Conservation (phyloP, 441 rosid genomes). For the Adansonia rubrostipa region DNA sequence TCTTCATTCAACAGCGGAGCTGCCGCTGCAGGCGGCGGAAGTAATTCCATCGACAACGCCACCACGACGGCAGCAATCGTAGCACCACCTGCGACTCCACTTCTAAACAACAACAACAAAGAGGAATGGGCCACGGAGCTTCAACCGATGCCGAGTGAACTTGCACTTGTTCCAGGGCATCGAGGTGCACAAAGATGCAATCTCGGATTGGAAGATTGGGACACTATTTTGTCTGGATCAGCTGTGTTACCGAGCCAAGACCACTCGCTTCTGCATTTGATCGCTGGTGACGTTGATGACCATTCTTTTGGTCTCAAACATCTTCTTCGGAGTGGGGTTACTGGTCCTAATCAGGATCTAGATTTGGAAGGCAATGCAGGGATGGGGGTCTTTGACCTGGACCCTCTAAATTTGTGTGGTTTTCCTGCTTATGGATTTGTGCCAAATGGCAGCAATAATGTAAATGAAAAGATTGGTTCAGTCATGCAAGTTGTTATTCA, state of each 20-base stretch:
- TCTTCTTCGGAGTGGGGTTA: conserved; percentile 35
- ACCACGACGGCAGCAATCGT: conserved; percentile 32
- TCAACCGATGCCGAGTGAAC: conserved; percentile 42
- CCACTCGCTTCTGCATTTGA: conserved; percentile 52
- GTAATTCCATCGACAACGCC: conserved; percentile 33
- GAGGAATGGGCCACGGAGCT: conserved; percentile 50
- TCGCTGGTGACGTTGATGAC: conserved; percentile 59
- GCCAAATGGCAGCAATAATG: conserved; percentile 28
- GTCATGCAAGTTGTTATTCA: too few relatives aligned
- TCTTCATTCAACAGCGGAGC: conserved; percentile 47
- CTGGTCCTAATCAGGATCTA: conserved; percentile 31
- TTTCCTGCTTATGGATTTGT: conserved; percentile 36
- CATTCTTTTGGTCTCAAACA: conserved; percentile 53
- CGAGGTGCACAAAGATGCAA: conserved; percentile 41
- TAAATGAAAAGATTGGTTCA: neutral
- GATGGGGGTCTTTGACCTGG: conserved; percentile 42
- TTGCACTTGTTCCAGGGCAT: conserved; percentile 5
- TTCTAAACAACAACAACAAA: conserved; percentile 24
- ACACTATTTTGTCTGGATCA: conserved; percentile 48
- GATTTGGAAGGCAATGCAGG: conserved; percentile 50
- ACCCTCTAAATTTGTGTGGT: conserved; percentile 24
- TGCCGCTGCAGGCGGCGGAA: conserved; percentile 26
- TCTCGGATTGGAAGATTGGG: conserved; percentile 56
- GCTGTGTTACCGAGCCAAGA: conserved; percentile 42
- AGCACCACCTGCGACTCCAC: conserved; percentile 13